A percentile compares a stretch with the other conserved stretches of the same genome.
These are phyloP conservation scores for Lepidium aucheri DNA, from an alignment of 345 rosid species.

Conservation along the genomic window DNA sequence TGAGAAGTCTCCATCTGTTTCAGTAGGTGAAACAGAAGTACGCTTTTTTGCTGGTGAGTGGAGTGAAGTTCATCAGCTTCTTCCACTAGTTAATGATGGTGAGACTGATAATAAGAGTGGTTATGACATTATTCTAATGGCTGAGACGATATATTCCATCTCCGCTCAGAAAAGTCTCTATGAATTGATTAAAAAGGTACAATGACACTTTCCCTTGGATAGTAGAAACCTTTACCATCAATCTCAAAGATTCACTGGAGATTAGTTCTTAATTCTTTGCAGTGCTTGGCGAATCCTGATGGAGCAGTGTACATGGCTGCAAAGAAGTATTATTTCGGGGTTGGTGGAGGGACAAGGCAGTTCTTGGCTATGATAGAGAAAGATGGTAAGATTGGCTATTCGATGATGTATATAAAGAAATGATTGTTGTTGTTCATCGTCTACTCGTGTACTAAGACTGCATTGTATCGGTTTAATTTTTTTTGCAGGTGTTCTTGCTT, in stretches of 20 bases:
- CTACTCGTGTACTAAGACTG: neutral
- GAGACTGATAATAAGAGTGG: conserved; percentile 39
- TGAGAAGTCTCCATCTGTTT: conserved; percentile 13
- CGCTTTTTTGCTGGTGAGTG: conserved; percentile 88
- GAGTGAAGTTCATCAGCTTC: conserved; percentile 60
- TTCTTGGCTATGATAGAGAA: conserved; percentile 72
- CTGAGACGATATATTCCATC: conserved; percentile 80
- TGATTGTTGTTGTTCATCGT: neutral
- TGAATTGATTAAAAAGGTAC: conserved; percentile 68
- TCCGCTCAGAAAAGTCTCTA: conserved; percentile 59
- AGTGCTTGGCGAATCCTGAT: conserved; percentile 52
- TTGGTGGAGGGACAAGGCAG: conserved; percentile 87
- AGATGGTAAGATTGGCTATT: conserved; percentile 47
- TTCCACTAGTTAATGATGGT: conserved; percentile 35
- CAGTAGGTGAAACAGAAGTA: conserved; percentile 22
- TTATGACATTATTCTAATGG: conserved; percentile 82
- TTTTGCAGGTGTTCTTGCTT: conserved; percentile 47
- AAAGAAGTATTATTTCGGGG: conserved; percentile 92
- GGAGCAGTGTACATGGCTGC: conserved; percentile 85
- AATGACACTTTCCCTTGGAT: neutral
- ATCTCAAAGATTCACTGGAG: neutral
- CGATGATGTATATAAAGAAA: neutral
- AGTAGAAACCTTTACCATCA: neutral
- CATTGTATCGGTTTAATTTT: neutral
- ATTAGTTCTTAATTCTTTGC: conserved; percentile 10